Evolutionary conservation across 192 early-diverging fungal genomes (phyloP).

Genomic region (Lobulomyces angularis): DNA sequence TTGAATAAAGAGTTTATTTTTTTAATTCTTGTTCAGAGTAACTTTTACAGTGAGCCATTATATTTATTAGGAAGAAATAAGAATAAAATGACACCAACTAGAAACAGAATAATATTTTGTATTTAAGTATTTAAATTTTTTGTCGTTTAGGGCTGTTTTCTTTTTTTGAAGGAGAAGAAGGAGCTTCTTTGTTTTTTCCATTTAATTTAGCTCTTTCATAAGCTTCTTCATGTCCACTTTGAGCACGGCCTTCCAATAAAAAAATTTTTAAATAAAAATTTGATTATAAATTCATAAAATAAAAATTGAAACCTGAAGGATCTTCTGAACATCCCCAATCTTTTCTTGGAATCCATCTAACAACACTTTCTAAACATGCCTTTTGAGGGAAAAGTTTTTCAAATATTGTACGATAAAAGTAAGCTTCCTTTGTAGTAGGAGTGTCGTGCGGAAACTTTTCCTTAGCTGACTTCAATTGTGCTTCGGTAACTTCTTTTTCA

Average conservation of each 20-base stretch:
- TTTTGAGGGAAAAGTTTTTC: constrained; percentile 87
- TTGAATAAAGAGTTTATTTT: no score
- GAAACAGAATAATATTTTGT: no score
- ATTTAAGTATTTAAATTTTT: no score
- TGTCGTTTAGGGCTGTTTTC: no score
- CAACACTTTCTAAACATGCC: constrained; percentile 78
- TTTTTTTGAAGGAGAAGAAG: no score
- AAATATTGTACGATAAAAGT: constrained; percentile 87
- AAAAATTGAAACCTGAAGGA: constrained; percentile 90
- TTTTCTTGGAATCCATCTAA: constrained; percentile 87
- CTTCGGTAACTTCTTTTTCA: constrained; percentile 60
- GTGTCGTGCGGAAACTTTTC: constrained; percentile 75
- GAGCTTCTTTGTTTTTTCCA: constrained; percentile 2
- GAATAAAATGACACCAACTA: no score
- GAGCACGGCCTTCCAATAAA: no score
- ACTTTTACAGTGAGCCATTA: no score
- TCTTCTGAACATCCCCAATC: constrained; percentile 99
- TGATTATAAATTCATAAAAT: no score
- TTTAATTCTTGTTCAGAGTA: no score
- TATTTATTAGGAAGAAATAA: no score
- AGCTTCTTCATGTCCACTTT: constrained; percentile 72
- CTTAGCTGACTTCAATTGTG: constrained; percentile 51
- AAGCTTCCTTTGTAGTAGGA: constrained; percentile 93
- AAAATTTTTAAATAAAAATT: no score
- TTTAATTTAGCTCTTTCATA: constrained; percentile 27